Evolutionary conservation across 352 stramenopile species (phyloP), one percentile per base, ranked within the genome.

Genomic region (Phytopythium oedochilum): DNA sequence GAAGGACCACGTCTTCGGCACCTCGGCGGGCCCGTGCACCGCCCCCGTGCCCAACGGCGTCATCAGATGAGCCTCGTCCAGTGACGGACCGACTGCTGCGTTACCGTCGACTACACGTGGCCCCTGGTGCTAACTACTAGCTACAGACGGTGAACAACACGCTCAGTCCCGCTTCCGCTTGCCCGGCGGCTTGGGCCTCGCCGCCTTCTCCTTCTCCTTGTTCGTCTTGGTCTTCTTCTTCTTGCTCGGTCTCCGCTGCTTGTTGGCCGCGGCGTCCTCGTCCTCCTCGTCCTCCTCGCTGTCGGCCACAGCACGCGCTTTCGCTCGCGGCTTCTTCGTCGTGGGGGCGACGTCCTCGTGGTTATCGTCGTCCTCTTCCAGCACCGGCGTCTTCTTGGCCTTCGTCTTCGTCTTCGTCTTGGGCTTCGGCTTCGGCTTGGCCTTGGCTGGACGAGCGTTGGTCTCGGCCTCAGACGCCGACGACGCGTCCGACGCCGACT

Each of bases 41-140:
- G 81, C 85, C 1, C 75, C 78, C 15, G 69, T 95, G 29, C 49
- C 53, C 40, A 92, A 90, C 64, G 85, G 71, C 18, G 67, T 91
- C 63, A 90, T 95, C 64, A 68, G 81, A 86, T 89, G 87, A 78
- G 60, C 25, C n/a, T n/a, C n/a, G n/a, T n/a, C n/a, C n/a, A n/a
- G n/a, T n/a, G n/a, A n/a, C n/a, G n/a, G n/a, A n/a, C n/a, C n/a
- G n/a, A n/a, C n/a, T n/a, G n/a, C n/a, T n/a, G n/a, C n/a, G n/a
- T n/a, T n/a, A n/a, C n/a, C n/a, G n/a, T n/a, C n/a, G n/a, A n/a
- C n/a, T n/a, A n/a, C n/a, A n/a, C n/a, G n/a, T n/a, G n/a, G n/a
- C n/a, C n/a, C n/a, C n/a, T n/a, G n/a, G n/a, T n/a, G n/a, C n/a
- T n/a, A n/a, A n/a, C n/a, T n/a, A n/a, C n/a, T 57, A 43, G 17